These are phyloP conservation scores for Penicillium hordei DNA, from an alignment of 2,329 filamentous ascomycete genomes.

Conservation along the genomic window DNA sequence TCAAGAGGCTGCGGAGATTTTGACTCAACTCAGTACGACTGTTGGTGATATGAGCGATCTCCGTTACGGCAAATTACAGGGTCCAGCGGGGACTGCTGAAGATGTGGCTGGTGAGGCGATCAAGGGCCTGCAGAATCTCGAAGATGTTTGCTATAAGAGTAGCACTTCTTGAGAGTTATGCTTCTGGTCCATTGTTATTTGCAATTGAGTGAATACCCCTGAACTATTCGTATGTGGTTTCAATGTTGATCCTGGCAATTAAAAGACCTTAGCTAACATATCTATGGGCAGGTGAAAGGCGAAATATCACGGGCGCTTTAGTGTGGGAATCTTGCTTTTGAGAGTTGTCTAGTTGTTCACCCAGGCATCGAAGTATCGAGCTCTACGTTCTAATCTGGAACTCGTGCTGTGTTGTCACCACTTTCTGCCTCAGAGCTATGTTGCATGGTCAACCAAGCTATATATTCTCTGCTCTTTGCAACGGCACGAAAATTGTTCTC, in stretches of 20 bases:
- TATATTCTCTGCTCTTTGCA: neutral
- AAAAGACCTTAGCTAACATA: neutral
- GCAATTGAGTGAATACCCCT: neutral
- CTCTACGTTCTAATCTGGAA: neutral
- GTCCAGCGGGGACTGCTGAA: slow-evolving; percentile 53
- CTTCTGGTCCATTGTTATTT: neutral
- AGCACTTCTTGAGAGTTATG: slow-evolving; percentile 13
- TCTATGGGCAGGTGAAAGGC: neutral
- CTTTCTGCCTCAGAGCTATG: neutral
- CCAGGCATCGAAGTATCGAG: too few species aligned
- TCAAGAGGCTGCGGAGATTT: slow-evolving; percentile 60
- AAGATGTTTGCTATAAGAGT: slow-evolving; percentile 58
- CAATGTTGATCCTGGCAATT: neutral
- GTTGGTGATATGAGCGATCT: slow-evolving; percentile 77
- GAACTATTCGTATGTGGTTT: neutral
- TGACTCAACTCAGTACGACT: slow-evolving; percentile 62
- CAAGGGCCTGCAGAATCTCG: slow-evolving; percentile 63
- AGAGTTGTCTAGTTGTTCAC: neutral
- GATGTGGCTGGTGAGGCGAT: slow-evolving; percentile 66
- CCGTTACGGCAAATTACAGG: slow-evolving; percentile 70
- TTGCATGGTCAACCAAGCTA: neutral
- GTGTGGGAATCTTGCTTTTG: neutral
- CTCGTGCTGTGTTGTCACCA: neutral
- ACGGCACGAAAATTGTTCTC: neutral
- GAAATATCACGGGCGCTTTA: neutral